These are phyloP conservation scores for Linum trigynum DNA, from an alignment of 345 rosid genomes.

Conservation along the genomic window DNA sequence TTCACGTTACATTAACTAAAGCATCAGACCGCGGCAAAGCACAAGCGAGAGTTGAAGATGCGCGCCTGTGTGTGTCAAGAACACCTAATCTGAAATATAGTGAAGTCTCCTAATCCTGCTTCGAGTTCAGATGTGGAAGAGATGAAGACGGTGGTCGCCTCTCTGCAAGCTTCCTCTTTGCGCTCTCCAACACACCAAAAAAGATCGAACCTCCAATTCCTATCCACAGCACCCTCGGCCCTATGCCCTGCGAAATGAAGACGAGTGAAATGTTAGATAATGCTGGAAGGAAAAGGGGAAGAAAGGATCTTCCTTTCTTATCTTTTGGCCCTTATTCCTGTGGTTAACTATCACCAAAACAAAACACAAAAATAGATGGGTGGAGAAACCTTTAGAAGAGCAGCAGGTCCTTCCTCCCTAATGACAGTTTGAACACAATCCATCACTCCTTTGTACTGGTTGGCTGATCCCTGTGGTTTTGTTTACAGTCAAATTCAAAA, in stretches of 20 bases:
- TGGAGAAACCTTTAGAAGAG: constrained; percentile 64
- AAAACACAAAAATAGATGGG: too few relatives aligned
- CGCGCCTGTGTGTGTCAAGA: too few relatives aligned
- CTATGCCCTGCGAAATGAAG: constrained; percentile 53
- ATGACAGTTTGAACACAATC: constrained; percentile 79
- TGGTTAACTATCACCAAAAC: too few relatives aligned
- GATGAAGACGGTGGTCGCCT: constrained; percentile 11
- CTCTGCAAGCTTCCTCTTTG: constrained; percentile 59
- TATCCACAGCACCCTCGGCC: constrained; percentile 82
- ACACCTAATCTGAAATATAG: too few relatives aligned
- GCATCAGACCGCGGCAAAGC: too few relatives aligned
- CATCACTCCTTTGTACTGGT: constrained; percentile 69
- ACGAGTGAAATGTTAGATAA: too few relatives aligned
- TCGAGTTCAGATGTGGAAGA: not conserved
- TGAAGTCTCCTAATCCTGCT: constrained; percentile 5
- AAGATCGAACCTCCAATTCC: constrained; percentile 90
- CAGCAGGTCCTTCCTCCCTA: constrained; percentile 78
- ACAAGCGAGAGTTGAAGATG: too few relatives aligned
- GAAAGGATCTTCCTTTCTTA: too few relatives aligned
- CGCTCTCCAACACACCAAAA: constrained; percentile 77
- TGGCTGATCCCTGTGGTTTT: constrained; percentile 55
- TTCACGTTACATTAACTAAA: too few relatives aligned
- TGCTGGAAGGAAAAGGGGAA: too few relatives aligned
- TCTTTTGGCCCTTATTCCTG: too few relatives aligned
- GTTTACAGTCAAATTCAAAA: too few relatives aligned